Evolutionary conservation across 2,329 filamentous ascomycete genomes (phyloP).

Genomic region (Curvularia lunata): DNA sequence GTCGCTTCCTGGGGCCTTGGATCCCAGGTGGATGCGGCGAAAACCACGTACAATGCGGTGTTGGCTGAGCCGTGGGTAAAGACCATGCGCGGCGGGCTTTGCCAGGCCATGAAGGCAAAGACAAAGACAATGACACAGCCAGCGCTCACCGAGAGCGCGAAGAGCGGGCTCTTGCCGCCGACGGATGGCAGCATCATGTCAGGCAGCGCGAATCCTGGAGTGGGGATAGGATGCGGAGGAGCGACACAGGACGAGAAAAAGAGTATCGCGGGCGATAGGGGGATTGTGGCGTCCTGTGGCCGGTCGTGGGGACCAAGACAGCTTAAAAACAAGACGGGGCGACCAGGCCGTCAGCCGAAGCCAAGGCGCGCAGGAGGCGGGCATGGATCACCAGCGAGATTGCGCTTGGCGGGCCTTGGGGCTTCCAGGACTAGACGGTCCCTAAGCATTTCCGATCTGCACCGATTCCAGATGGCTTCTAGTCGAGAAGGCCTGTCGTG

Average conservation of each 20-base stretch:
- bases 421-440: slow-evolving; percentile 20
- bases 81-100: slow-evolving; percentile 34
- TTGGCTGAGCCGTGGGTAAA: slow-evolving; percentile 30
- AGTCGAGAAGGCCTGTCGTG: slow-evolving; percentile 1
- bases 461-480: slow-evolving; percentile 18
- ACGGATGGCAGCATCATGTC: slow-evolving; percentile 41
- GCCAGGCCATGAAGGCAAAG: slow-evolving; percentile 46
- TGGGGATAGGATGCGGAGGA: slow-evolving; percentile 14
- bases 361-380: slow-evolving; percentile 29
- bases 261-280: slow-evolving; percentile 22
- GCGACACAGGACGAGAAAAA: slow-evolving; percentile 12
- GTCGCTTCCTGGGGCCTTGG: neutral
- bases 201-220: slow-evolving; percentile 12
- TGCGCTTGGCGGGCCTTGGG: slow-evolving; percentile 32
- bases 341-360: slow-evolving; percentile 28
- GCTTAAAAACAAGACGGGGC: slow-evolving; percentile 30
- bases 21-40: slow-evolving; percentile 3
- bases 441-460: slow-evolving; percentile 21
- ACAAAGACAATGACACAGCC: slow-evolving; percentile 42
- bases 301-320: slow-evolving; percentile 28
- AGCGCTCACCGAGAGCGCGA: slow-evolving; percentile 41
- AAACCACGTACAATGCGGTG: slow-evolving; percentile 35
- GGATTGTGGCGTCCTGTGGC: slow-evolving; percentile 18
- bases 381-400: slow-evolving; percentile 29
- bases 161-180: slow-evolving; percentile 42